A percentile compares a stretch with the other conserved stretches of the same genome.
phyloP scores from a whole-genome alignment of 441 rosid genomes.

The Syzygium syzygioides region DNA sequence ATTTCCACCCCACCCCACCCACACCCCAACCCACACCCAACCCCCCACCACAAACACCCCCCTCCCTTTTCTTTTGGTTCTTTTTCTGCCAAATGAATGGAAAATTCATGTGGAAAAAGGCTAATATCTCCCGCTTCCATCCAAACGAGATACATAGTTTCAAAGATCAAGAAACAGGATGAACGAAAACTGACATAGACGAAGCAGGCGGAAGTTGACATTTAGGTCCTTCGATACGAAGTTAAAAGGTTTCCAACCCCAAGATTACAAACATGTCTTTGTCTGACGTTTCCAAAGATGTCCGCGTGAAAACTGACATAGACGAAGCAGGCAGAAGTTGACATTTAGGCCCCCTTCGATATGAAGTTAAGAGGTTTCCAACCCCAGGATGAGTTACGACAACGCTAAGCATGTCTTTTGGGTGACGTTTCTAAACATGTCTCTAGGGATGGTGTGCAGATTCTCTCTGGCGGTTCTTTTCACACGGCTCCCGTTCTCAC shows the following conservation, averaged over 20 bases:
- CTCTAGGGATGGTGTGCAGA: not conserved
- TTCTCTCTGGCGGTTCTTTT: not conserved
- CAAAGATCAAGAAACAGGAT: not conserved
- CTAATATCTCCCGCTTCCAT: not conserved
- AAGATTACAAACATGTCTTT: not conserved
- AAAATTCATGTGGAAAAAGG: not conserved
- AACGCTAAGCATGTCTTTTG: not conserved
- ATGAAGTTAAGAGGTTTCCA: not conserved
- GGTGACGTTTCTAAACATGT: not conserved
- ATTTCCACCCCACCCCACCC: too few relatives aligned
- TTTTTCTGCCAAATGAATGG: not conserved
- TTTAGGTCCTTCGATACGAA: not conserved
- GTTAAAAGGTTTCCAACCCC: not conserved
- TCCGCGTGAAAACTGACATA: not conserved
- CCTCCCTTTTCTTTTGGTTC: not conserved
- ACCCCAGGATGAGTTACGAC: not conserved
- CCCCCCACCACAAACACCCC: too few relatives aligned
- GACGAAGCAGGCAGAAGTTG: not conserved
- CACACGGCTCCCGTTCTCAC: not conserved
- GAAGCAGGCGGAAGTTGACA: not conserved
- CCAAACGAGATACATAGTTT: not conserved
- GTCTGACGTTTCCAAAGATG: not conserved
- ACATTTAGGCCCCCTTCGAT: not conserved
- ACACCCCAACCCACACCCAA: not conserved
- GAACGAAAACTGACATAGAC: not conserved